Percentiles rank a stretch among this genome's conserved stretches.
These are phyloP conservation scores for Eugenia klotzschiana DNA, from an alignment of 441 rosid species.

Conservation along the genomic window DNA sequence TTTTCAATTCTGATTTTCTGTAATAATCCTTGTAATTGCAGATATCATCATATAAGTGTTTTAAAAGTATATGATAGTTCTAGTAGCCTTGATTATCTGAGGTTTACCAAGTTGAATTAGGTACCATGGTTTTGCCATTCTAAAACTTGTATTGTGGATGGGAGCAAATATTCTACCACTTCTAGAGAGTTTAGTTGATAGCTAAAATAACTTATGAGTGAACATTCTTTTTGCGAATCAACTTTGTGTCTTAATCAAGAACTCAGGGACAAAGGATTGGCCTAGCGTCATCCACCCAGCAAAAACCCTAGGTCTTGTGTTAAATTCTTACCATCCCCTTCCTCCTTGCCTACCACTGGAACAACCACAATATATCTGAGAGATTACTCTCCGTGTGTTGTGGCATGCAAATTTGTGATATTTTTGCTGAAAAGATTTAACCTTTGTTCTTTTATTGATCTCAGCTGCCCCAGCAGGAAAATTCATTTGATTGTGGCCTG, in stretches of 20 bases:
- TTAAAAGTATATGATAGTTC: not conserved
- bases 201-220: not conserved
- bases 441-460: constrained; percentile 6
- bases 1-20: not conserved
- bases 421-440: not conserved
- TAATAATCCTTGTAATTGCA: not conserved
- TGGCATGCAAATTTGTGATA: constrained; percentile 5
- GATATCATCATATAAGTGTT: not conserved
- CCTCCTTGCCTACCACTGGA: not conserved
- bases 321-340: not conserved
- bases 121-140: not conserved
- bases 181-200: not conserved
- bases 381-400: not conserved
- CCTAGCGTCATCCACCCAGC: not conserved
- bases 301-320: not conserved
- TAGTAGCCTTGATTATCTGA: not conserved
- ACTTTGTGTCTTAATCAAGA: not conserved
- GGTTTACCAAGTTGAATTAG: not conserved
- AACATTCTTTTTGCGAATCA: not conserved
- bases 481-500: constrained; percentile 56
- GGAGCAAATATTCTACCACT: not conserved
- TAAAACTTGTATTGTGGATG: not conserved
- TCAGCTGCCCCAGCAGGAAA: constrained; percentile 74
- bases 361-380: not conserved
- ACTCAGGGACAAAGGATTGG: not conserved